Evolutionary conservation across 228 moss, liverwort and hornwort species (phyloP).

Genomic region (Sphagnum fallax): DNA sequence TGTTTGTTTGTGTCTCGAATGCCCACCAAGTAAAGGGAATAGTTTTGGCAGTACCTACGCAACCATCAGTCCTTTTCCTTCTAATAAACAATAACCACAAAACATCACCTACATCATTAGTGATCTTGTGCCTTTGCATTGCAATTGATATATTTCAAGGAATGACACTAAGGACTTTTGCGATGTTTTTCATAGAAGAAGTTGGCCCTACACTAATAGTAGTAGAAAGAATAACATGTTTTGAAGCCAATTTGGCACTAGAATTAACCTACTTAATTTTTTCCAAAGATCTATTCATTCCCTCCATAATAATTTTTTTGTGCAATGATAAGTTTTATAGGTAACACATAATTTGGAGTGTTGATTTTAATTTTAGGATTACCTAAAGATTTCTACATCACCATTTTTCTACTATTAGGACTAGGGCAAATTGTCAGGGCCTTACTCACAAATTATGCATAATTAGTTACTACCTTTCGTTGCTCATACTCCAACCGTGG

Average conservation of each 20-base stretch:
- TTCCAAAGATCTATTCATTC: not conserved
- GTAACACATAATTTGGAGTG: not conserved
- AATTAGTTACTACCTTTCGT: not conserved
- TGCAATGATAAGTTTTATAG: not conserved
- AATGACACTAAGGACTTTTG: not conserved
- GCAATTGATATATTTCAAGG: not conserved
- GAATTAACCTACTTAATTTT: constrained; percentile 1
- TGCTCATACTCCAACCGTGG: not conserved
- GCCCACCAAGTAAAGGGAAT: not conserved
- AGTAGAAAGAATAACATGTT: not conserved
- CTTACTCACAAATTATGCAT: not conserved
- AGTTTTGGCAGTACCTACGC: not conserved
- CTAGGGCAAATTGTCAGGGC: not conserved
- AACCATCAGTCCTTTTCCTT: not conserved
- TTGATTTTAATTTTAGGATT: not conserved
- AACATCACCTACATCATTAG: not conserved
- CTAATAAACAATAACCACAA: not conserved
- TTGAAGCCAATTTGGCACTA: not conserved
- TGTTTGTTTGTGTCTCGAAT: not conserved
- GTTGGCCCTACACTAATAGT: not conserved
- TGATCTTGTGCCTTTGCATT: not conserved
- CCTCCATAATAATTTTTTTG: not conserved
- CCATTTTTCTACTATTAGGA: not conserved
- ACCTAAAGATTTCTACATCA: not conserved
- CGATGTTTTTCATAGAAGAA: not conserved